Evolutionary conservation across 257 asterid genomes (phyloP).

Genomic region (Lithospermum erythrorhizon): DNA sequence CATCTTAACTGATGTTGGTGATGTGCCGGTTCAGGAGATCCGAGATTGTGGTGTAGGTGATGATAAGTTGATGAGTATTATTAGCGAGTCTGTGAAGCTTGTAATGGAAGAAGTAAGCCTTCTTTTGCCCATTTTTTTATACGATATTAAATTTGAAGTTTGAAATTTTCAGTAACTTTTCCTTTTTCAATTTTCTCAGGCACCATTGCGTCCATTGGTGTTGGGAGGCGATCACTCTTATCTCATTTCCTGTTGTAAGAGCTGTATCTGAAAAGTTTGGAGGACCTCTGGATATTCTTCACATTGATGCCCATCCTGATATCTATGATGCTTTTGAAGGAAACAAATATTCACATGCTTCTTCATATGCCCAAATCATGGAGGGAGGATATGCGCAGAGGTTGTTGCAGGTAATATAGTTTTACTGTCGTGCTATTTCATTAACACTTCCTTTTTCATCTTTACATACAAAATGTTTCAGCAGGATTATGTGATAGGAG

Average conservation of each 20-base stretch:
- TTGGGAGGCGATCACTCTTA: slow-evolving; percentile 98
- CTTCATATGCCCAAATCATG: slow-evolving; percentile 93
- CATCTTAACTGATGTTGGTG: slow-evolving; percentile 84
- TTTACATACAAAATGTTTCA: too few relatives aligned
- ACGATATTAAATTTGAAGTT: background rate
- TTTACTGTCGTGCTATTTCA: background rate
- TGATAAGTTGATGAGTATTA: slow-evolving; percentile 70
- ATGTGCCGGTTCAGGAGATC: slow-evolving; percentile 88
- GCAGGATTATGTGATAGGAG: too few relatives aligned
- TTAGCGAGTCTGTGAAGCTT: slow-evolving; percentile 85
- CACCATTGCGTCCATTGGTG: slow-evolving; percentile 82
- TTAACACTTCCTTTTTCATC: too few relatives aligned
- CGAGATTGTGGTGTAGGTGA: slow-evolving; percentile 91
- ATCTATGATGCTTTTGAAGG: slow-evolving; percentile 90
- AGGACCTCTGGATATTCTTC: slow-evolving; percentile 94
- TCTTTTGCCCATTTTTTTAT: slow-evolving; percentile 3
- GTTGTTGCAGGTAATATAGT: slow-evolving; percentile 59
- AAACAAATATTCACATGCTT: slow-evolving; percentile 91
- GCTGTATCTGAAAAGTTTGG: slow-evolving; percentile 98
- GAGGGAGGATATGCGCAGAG: slow-evolving; percentile 98
- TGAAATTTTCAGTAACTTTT: background rate
- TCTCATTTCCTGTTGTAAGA: slow-evolving; percentile 88
- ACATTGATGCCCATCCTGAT: slow-evolving; percentile 98
- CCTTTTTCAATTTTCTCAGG: slow-evolving; percentile 28
- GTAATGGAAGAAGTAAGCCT: slow-evolving; percentile 84